Conservation (phyloP, 352 stramenopile genomes). For the Phytophthora syringae region DNA sequence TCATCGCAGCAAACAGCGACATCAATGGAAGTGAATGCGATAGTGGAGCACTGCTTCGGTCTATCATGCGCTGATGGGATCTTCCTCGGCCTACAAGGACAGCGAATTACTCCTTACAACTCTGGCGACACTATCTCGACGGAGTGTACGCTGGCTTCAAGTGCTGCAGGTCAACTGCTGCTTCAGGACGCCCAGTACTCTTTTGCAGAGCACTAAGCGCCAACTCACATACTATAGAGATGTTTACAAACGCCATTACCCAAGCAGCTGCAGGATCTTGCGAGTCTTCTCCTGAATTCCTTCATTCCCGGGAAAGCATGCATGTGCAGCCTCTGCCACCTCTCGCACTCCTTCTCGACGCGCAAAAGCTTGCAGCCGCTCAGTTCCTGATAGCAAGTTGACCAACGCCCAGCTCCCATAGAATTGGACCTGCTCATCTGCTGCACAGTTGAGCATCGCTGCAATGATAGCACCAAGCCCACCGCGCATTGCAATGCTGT, state of each 20-base stretch:
- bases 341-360: slow-evolving; percentile 75
- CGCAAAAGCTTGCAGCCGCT: slow-evolving; percentile 61
- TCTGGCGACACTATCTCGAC: slow-evolving; percentile 47
- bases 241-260: slow-evolving; percentile 15
- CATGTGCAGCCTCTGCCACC: slow-evolving; percentile 81
- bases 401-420: slow-evolving; percentile 77
- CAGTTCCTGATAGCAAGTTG: slow-evolving; percentile 65
- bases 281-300: slow-evolving; percentile 84
- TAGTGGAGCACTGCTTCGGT: slow-evolving; percentile 48
- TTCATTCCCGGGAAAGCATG: slow-evolving; percentile 79
- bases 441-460: slow-evolving; percentile 77
- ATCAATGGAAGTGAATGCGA: slow-evolving; percentile 40
- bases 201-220: slow-evolving; percentile 37
- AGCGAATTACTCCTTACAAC: slow-evolving; percentile 41
- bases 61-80: slow-evolving; percentile 45
- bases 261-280: slow-evolving; percentile 65
- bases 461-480: slow-evolving; percentile 74
- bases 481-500: slow-evolving; percentile 62
- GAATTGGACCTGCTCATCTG: slow-evolving; percentile 63
- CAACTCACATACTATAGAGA: slow-evolving; percentile 23
- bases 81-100: slow-evolving; percentile 52
- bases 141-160: slow-evolving; percentile 38
- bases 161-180: slow-evolving; percentile 34
- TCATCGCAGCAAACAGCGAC: background rate
- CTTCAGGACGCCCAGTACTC: slow-evolving; percentile 53